A percentile compares a stretch with the other conserved stretches of the same genome.
Conservation (phyloP, 306 rosid genomes). For the Begonia fuchsioides region DNA sequence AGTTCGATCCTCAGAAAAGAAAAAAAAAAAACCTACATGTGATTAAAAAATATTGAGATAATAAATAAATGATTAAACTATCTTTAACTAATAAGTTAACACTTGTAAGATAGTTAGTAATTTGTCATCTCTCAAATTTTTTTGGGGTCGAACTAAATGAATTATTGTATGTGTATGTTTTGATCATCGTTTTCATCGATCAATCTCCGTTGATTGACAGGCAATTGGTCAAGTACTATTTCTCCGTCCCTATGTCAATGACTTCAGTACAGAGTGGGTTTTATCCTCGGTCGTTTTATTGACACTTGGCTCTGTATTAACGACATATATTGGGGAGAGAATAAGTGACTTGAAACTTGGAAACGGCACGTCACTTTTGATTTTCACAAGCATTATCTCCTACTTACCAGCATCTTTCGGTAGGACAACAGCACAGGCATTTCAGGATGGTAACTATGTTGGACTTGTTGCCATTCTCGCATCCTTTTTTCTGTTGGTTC, state of each 20-base stretch:
- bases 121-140: neutral
- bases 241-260: constrained; percentile 87
- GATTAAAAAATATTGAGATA: too few species aligned
- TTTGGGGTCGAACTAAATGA: neutral
- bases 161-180: neutral
- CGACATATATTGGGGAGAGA: constrained; percentile 78
- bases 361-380: constrained; percentile 90
- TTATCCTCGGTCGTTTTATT: constrained; percentile 63
- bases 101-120: too few species aligned
- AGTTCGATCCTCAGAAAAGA: too few species aligned
- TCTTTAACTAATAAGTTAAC: too few species aligned
- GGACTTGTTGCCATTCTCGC: constrained; percentile 57
- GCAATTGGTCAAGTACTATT: constrained; percentile 93
- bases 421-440: constrained; percentile 58
- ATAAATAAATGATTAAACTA: too few species aligned
- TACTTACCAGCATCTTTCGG: constrained; percentile 98
- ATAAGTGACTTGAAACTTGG: constrained; percentile 92
- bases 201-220: constrained; percentile 23
- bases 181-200: constrained; percentile 5
- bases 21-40: too few species aligned
- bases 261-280: constrained; percentile 68
- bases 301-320: constrained; percentile 76
- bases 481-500: constrained; percentile 74
- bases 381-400: constrained; percentile 92
- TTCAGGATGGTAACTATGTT: constrained; percentile 68